phyloP scores from a whole-genome alignment of 768 basidiomycete genomes.

The Tephrocybe rancida region DNA sequence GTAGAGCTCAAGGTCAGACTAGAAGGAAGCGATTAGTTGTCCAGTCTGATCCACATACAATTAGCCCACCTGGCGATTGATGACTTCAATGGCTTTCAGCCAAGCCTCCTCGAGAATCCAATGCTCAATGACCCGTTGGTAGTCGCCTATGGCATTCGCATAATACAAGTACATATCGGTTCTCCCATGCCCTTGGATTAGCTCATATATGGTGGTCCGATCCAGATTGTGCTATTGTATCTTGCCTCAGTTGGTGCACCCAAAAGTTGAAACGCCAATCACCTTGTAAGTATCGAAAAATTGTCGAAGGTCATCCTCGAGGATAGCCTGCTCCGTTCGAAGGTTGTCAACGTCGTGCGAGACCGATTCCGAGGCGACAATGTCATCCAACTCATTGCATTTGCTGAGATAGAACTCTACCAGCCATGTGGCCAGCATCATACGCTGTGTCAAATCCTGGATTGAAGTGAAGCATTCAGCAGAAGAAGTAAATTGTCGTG shows the following conservation, averaged over 20 bases:
- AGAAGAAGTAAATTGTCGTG: not conserved
- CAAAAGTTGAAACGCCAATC: not conserved
- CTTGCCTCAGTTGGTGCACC: not conserved
- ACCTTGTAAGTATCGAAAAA: constrained; percentile 97
- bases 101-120: constrained; percentile 94
- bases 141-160: constrained; percentile 81
- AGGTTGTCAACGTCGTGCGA: constrained; percentile 87
- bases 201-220: constrained; percentile 83
- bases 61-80: constrained; percentile 78
- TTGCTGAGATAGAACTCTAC: constrained; percentile 97
- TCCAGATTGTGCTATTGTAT: constrained; percentile 79
- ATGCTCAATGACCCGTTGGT: constrained; percentile 84
- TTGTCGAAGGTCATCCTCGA: constrained; percentile 91
- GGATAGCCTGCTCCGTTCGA: constrained; percentile 71
- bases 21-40: constrained; percentile 13
- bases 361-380: constrained; percentile 83
- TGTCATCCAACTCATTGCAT: constrained; percentile 94
- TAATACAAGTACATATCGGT: constrained; percentile 92
- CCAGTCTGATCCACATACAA: constrained; percentile 4
- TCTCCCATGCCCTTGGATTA: constrained; percentile 91
- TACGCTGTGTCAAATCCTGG: constrained; percentile 90
- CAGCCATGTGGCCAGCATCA: constrained; percentile 98
- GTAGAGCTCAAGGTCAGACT: constrained; percentile 88
- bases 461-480: not conserved
- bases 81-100: constrained; percentile 86